Conservation (phyloP, 2,329 filamentous ascomycete genomes). For the Albifimbria verrucaria region DNA sequence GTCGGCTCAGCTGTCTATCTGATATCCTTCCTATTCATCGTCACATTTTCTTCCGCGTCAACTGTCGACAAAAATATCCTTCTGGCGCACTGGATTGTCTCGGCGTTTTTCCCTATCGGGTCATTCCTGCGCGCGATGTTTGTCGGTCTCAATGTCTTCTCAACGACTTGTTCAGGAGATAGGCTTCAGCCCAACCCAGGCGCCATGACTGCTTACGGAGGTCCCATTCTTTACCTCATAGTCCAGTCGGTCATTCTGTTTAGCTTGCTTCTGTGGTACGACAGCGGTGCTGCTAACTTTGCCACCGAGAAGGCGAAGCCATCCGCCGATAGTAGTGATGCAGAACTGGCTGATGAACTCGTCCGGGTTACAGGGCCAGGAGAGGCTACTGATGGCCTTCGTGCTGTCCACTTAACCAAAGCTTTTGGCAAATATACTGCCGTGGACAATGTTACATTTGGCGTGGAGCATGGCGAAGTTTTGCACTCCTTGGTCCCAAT, state of each 20-base stretch:
- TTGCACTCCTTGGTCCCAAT: conserved; percentile 73
- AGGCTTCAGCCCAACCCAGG: conserved; percentile 56
- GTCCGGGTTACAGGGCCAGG: conserved; percentile 22
- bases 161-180: conserved; percentile 64
- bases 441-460: conserved; percentile 70
- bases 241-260: conserved; percentile 68
- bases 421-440: conserved; percentile 61
- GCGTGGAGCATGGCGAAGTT: conserved; percentile 67
- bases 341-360: conserved; percentile 20
- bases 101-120: conserved; percentile 44
- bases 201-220: conserved; percentile 64
- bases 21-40: conserved; percentile 58
- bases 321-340: conserved; percentile 16
- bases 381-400: conserved; percentile 44
- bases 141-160: conserved; percentile 74
- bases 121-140: conserved; percentile 68
- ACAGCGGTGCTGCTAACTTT: conserved; percentile 51
- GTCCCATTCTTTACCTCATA: conserved; percentile 75
- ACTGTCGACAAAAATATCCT: conserved; percentile 64
- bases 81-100: conserved; percentile 69
- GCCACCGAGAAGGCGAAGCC: conserved; percentile 11
- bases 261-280: conserved; percentile 67
- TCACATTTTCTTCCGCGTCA: conserved; percentile 69
- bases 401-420: conserved; percentile 67
- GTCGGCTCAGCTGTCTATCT: conserved; percentile 16